phyloP scores from a whole-genome alignment of 2,329 filamentous ascomycete species.

The Chaetomiaceae sp. region DNA sequence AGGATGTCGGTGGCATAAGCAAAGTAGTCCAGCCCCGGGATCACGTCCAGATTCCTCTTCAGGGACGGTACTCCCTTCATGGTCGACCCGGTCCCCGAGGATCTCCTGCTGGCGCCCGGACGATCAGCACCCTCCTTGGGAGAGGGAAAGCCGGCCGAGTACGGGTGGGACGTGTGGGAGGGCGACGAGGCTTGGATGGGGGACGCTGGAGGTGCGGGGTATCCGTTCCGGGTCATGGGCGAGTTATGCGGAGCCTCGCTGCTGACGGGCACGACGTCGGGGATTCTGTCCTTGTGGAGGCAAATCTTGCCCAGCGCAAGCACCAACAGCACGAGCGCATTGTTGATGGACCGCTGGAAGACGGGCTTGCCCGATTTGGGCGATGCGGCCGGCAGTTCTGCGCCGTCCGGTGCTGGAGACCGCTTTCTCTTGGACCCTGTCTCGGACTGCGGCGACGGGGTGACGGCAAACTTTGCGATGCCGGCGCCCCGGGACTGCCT shows the following conservation, averaged over 20 bases:
- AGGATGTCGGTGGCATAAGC: slow-evolving; percentile 82
- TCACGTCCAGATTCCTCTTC: slow-evolving; percentile 69
- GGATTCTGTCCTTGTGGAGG: slow-evolving; percentile 46
- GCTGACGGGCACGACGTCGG: slow-evolving; percentile 54
- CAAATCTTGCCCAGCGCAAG: slow-evolving; percentile 86
- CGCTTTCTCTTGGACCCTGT: slow-evolving; percentile 52
- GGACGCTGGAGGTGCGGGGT: slow-evolving; percentile 41
- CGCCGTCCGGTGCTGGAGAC: slow-evolving; percentile 40
- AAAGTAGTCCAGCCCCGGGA: slow-evolving; percentile 88
- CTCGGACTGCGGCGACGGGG: slow-evolving; percentile 21
- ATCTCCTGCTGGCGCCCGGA: slow-evolving; percentile 44
- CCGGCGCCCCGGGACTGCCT: slow-evolving; percentile 20
- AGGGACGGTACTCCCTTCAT: slow-evolving; percentile 20
- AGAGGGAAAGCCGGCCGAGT: slow-evolving; percentile 48
- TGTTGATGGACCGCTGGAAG: slow-evolving; percentile 60
- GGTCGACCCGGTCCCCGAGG: slow-evolving; percentile 38
- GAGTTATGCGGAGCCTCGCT: slow-evolving; percentile 37
- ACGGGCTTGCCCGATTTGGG: slow-evolving; percentile 49
- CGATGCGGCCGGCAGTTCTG: slow-evolving; percentile 25
- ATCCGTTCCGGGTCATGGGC: slow-evolving; percentile 45
- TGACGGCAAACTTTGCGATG: slow-evolving; percentile 23
- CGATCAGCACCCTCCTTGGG: slow-evolving; percentile 47
- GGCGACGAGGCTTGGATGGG: slow-evolving; percentile 55
- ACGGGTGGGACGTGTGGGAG: slow-evolving; percentile 40
- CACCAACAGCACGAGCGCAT: slow-evolving; percentile 76